phyloP scores from a whole-genome alignment of 805 yeast genomes.

The Sugiyamaella lignohabitans region DNA sequence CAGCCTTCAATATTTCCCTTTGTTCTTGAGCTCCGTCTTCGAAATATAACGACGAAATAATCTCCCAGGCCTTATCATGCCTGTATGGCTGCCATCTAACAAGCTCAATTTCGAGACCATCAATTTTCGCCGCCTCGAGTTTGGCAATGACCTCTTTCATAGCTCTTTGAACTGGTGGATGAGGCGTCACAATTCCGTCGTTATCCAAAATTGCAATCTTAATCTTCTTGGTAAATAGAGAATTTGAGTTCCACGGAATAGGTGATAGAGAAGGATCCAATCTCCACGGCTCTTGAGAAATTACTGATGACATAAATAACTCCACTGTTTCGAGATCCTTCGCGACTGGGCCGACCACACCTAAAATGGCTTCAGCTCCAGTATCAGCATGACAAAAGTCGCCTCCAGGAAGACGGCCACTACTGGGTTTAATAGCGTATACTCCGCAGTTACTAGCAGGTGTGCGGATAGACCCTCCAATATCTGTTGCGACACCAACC shows the following conservation, averaged over 20 bases:
- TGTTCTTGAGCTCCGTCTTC: conserved; percentile 65
- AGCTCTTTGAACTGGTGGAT: conserved; percentile 46
- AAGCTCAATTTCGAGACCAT: conserved; percentile 21
- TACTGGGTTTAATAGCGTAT: conserved; percentile 44
- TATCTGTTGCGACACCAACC: conserved; percentile 49
- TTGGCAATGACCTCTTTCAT: conserved; percentile 29
- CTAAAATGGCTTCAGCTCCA: conserved; percentile 33
- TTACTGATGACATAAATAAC: conserved; percentile 2
- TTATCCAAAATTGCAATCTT: conserved; percentile 19
- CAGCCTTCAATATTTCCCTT: conserved; percentile 43
- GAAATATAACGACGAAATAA: conserved; percentile 40
- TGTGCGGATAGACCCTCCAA: conserved; percentile 47
- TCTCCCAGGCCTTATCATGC: conserved; percentile 29
- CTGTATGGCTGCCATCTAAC: conserved; percentile 27
- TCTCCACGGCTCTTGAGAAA: conserved; percentile 5
- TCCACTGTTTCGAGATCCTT: conserved; percentile 4
- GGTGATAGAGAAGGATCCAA: conserved; percentile 2
- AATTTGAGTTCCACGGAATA: conserved; percentile 1
- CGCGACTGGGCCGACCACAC: conserved; percentile 4
- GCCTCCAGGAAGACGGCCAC: conserved; percentile 37
- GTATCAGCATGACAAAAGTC: conserved; percentile 24
- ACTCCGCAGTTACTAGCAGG: conserved; percentile 41
- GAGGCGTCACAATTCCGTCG: conserved; percentile 43
- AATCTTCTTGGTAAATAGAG: conserved; percentile 18
- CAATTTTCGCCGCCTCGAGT: conserved; percentile 7